These are phyloP conservation scores for Zymoseptoria tritici DNA, from an alignment of 2,329 filamentous ascomycete genomes.

Conservation along the genomic window DNA sequence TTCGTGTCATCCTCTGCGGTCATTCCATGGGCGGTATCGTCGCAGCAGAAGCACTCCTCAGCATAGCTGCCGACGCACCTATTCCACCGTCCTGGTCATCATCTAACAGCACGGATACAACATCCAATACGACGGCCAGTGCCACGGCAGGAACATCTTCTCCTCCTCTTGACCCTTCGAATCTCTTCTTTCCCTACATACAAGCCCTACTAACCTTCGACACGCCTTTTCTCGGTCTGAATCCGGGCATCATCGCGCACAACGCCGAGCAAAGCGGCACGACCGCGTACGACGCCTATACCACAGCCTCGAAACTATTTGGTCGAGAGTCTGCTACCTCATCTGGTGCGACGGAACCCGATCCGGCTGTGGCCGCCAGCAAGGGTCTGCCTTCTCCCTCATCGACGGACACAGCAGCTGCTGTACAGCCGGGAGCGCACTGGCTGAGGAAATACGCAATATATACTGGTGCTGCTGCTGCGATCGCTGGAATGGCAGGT, in stretches of 20 bases:
- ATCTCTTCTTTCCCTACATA: conserved; percentile 87
- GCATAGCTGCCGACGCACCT: conserved; percentile 60
- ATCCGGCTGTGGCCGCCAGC: conserved; percentile 20
- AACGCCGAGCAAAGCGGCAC: conserved; percentile 71
- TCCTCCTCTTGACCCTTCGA: conserved; percentile 7
- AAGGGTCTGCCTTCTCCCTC: conserved; percentile 29
- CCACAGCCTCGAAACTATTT: conserved; percentile 51
- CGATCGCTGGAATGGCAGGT: conserved; percentile 72
- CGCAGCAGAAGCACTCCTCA: conserved; percentile 77
- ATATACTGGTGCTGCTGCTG: conserved; percentile 73
- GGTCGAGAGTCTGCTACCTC: conserved; percentile 36
- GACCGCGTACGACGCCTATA: conserved; percentile 61
- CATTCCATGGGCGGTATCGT: conserved; percentile 92
- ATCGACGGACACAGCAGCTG: conserved; percentile 38
- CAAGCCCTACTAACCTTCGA: conserved; percentile 55
- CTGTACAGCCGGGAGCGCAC: conserved; percentile 28
- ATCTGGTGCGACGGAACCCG: conserved; percentile 13
- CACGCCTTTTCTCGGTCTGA: conserved; percentile 81
- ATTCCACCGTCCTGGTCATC: conserved; percentile 28
- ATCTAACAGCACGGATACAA: conserved; percentile 12
- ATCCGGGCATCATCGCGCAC: conserved; percentile 75
- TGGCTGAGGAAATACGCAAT: conserved; percentile 78
- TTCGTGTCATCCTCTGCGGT: conserved; percentile 72
- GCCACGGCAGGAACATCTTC: conserved; percentile 12
- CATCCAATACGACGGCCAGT: conserved; percentile 2